Conservation (phyloP, 2,329 filamentous ascomycete genomes). For the Phialophora chinensis region DNA sequence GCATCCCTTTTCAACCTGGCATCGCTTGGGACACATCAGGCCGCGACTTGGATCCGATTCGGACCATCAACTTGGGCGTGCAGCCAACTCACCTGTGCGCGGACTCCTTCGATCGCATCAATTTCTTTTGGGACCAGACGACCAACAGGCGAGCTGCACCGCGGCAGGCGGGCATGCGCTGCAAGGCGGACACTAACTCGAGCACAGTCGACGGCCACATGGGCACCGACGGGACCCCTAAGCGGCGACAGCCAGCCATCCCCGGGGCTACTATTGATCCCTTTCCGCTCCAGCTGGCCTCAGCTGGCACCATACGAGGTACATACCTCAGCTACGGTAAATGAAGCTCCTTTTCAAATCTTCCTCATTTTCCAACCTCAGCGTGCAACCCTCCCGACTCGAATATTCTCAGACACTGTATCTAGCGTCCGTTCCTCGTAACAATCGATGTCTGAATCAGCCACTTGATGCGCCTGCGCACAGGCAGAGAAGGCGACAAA, state of each 20-base stretch:
- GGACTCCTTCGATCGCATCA: constrained; percentile 10
- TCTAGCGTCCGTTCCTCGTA: not conserved
- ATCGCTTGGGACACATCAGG: constrained; percentile 5
- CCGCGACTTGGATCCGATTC: constrained; percentile 4
- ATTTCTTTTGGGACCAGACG: not conserved
- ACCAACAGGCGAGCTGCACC: constrained; percentile 12
- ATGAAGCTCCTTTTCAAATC: not conserved
- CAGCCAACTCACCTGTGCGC: constrained; percentile 1
- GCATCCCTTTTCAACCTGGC: constrained; percentile 5
- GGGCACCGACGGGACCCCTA: no score
- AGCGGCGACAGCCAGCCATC: not conserved
- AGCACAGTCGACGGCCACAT: not conserved
- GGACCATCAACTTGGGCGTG: not conserved
- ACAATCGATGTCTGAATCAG: not conserved
- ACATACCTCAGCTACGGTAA: not conserved
- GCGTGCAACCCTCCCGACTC: not conserved
- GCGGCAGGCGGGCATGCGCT: constrained; percentile 1
- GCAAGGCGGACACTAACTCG: constrained; percentile 4
- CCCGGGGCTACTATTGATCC: not conserved
- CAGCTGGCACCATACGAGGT: no score
- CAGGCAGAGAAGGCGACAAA: constrained; percentile 14
- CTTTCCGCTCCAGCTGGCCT: not conserved
- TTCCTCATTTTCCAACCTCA: not conserved
- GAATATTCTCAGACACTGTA: not conserved
- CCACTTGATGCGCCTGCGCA: not conserved